Evolutionary conservation across 257 asterid genomes (phyloP).

Genomic region (Solanum ahanhuiri): DNA sequence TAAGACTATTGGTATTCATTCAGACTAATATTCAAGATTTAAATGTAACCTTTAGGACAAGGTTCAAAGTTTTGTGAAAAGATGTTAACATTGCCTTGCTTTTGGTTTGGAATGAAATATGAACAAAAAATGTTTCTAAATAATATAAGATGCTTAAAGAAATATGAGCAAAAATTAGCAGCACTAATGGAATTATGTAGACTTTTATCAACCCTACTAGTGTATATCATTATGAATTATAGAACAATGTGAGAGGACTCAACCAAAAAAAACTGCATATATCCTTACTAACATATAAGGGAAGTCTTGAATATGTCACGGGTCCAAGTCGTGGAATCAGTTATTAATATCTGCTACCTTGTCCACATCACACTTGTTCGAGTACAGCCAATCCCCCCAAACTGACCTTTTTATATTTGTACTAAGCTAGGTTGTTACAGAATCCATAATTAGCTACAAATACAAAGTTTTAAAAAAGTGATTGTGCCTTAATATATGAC

Average conservation of each 20-base stretch:
- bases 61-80: no score
- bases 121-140: neutral
- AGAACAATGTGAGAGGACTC: neutral
- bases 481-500: neutral
- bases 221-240: neutral
- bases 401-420: neutral
- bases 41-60: no score
- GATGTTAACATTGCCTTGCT: no score
- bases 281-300: neutral
- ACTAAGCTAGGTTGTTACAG: neutral
- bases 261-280: neutral
- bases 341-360: neutral
- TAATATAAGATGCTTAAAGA: neutral
- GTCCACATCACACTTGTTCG: neutral
- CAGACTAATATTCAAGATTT: no score
- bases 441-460: neutral
- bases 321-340: neutral
- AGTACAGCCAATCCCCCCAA: neutral
- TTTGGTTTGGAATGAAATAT: no score
- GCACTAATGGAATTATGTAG: neutral
- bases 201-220: neutral
- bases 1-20: no score
- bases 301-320: no score
- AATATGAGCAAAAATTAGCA: neutral
- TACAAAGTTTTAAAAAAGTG: neutral